Conservation (phyloP, 2,329 filamentous ascomycete genomes). For the Fusarium phyllophilum region DNA sequence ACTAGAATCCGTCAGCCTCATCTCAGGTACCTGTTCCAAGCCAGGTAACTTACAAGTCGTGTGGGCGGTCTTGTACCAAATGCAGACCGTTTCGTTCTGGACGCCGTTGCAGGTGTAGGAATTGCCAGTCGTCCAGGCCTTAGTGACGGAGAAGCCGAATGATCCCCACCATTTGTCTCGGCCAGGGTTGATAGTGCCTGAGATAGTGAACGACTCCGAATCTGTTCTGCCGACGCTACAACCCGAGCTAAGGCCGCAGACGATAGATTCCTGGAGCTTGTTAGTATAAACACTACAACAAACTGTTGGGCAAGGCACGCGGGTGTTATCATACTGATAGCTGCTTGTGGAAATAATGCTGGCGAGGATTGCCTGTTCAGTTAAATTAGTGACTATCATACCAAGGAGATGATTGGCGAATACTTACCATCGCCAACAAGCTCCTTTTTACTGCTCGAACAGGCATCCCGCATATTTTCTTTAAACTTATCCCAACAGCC, state of each 20-base stretch:
- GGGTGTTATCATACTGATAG: background rate
- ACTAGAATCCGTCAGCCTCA: background rate
- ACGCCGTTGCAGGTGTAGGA: background rate
- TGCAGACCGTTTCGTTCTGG: background rate
- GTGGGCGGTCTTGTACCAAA: background rate
- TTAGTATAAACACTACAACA: background rate
- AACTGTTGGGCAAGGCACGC: background rate
- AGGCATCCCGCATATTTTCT: accelerated
- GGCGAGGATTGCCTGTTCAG: background rate
- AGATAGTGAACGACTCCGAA: background rate
- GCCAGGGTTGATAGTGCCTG: accelerated
- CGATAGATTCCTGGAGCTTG: background rate
- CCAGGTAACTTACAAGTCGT: background rate
- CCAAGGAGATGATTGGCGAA: background rate
- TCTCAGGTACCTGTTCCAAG: background rate
- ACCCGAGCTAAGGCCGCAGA: background rate
- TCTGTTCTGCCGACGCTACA: background rate
- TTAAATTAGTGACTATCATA: background rate
- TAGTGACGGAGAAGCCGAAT: background rate
- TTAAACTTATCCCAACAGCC: background rate
- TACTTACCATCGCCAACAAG: background rate
- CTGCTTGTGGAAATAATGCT: background rate
- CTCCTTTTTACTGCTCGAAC: accelerated
- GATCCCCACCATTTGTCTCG: background rate
- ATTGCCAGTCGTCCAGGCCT: background rate